phyloP scores from a whole-genome alignment of 208 protist genomes.

The Vickermania ingenoplastis region DNA sequence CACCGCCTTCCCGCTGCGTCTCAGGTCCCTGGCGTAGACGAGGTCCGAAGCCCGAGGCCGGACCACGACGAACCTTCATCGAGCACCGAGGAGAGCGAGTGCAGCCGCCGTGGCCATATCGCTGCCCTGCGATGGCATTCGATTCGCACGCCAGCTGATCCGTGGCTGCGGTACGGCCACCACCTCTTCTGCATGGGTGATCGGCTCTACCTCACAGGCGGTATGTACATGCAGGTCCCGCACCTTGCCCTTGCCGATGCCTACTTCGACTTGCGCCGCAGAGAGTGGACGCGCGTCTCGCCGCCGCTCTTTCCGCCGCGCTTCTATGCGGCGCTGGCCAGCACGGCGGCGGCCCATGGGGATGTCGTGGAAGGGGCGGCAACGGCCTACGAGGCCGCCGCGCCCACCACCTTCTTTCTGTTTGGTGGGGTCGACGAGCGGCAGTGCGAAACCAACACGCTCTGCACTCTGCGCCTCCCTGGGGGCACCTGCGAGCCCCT shows the following conservation, averaged over 20 bases:
- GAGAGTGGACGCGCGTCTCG: conserved; percentile 24
- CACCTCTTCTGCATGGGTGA: conserved; percentile 32
- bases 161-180: conserved; percentile 44
- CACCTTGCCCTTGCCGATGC: conserved; percentile 29
- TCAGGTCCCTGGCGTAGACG: conserved; percentile 21
- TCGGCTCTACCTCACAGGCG: conserved; percentile 36
- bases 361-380: background rate
- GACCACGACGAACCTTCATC: background rate
- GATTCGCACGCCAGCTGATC: conserved; percentile 16
- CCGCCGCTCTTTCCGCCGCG: conserved; percentile 22
- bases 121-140: conserved; percentile 23
- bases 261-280: conserved; percentile 18
- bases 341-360: conserved; percentile 13
- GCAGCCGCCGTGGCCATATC: too few relatives aligned
- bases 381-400: too few relatives aligned
- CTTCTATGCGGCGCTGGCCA: conserved; percentile 33
- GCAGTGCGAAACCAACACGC: conserved; percentile 20
- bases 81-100: background rate
- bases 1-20: conserved; percentile 1
- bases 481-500: conserved; percentile 22
- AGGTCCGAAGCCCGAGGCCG: conserved; percentile 2
- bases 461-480: conserved; percentile 33
- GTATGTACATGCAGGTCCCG: conserved; percentile 43
- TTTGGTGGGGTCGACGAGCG: conserved; percentile 42
- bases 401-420: conserved; percentile 10